Base-by-base conservation (phyloP, 2,329 filamentous ascomycete species). In the Alternaria ethzedia region DNA sequence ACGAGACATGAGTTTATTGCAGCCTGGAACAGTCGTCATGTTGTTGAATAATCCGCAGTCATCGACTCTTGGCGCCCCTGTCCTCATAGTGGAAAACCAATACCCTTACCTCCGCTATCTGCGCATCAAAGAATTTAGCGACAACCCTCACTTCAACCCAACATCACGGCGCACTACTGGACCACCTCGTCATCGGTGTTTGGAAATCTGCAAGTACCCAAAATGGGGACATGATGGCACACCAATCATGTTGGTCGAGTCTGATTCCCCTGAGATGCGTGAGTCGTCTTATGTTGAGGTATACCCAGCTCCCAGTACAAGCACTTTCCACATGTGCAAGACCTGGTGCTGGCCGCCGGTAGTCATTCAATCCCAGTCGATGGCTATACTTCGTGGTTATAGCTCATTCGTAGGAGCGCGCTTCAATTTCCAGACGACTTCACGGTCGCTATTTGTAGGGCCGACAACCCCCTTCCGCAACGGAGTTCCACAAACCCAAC, bases 261-360 rank as follows among this genome's bases (percentile, higher is more conserved):
- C 41, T 8, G 36, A 49, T 3, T 70, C 61, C 2, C 70, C 70
- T 1, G 51, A 54, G 5, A 63, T 71, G 64, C 65, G 67, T 3
- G 66, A 68, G 41, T 26, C 54, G 4, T 73, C 68, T 6, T 73
- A 70, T 21, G 55, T 75, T 12, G 70, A 72, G 32, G 47, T 72
- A 11, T 10, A 28, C 15, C 17, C 36, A 15, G 50, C 10, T 12
- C 17, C 54, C 8, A 51, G 57, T 32, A 45, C 46, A 52, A 57
- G 13, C 7, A 43, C 20, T 9, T 47, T 63, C 3, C 23, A 68
- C 5, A 47, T 47, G 15, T 67, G 62, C 36, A 63, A 65, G 59
- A 72, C 70, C 2, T 74, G 68, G 71, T 71, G 68, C 32, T 67
- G 56, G 44, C 67, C 68, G 6, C 65, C 64, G 6, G 43, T 70